Evolutionary conservation across 805 yeast genomes (phyloP), one percentile per base, ranked within the genome.

Genomic region (Zygosaccharomyces kombuchaensis): DNA sequence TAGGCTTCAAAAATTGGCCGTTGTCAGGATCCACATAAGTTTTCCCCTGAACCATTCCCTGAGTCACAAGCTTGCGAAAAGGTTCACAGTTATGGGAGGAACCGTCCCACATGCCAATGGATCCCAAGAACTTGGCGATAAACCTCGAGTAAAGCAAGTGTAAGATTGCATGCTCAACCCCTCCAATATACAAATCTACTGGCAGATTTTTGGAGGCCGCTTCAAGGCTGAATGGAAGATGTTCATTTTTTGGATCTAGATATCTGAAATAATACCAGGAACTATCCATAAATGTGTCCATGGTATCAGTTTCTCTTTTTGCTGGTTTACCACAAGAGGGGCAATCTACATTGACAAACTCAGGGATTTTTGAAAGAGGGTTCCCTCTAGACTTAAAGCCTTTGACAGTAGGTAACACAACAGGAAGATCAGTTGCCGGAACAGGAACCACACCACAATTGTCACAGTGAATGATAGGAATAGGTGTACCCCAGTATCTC

Each of bases 241-340:
- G 39, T 0, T 57, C 50, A 62, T 93, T 91, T 26, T 79, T 67
- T 0, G 95, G 71, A 62, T 93, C 98, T 2, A 82, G 66, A 57
- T 79, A 90, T 48, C 99, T 76, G 69, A 93, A 82, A 64, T 77
- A 87, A 65, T 93, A 93, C 99, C 99, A 93, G 2, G 97, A 89
- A 13, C 96, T 86, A 66, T 93, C 99, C 80, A 93, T 91, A 60
- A 93, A 93, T 0, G 99, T 93, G 61, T 93, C 99, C 99, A 93
- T 91, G 0, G 99, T 93, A 59, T 93, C 99, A 0, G 98, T 87
- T 53, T 93, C 99, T 57, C 99, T 76, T 46, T 76, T 80, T 0
- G 96, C 95, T 1, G 72, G 70, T 6, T 63, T 56, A 2, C 81
- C 81, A 69, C 99, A 93, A 0, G 77, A 73, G 6, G 99, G 99